Evolutionary conservation across 495 filamentous ascomycete species (phyloP), one percentile per base, ranked within the genome.

Genomic region (Penicillium cataractarum): DNA sequence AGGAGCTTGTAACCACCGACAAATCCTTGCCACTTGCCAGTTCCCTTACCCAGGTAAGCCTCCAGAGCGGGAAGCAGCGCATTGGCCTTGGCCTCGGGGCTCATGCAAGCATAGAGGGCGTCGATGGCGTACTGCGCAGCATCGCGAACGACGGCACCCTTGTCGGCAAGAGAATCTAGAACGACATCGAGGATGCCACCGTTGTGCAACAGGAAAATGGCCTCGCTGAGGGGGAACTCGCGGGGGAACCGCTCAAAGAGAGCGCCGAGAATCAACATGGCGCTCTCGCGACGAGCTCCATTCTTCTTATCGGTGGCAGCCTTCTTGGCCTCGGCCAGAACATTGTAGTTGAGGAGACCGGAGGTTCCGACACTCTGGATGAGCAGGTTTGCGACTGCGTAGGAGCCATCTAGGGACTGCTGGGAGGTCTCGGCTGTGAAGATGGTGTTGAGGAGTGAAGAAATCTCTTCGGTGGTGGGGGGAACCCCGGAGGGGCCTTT

Each of bases 301-400:
- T 89, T 93, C 82, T 99, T 99, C 86, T 97, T 99, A 79, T 99
- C 93, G 60, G 83, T 76, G 10, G 96, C 92, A 52, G 90, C 92
- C 80, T 97, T 97, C 76, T 89, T 90, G 69, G 95, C 79, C 54
- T 85, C 79, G 19, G 81, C 78, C 24, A 87, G 63, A 62, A 97
- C 77, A 69, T 89, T 89, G 80, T 97, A 96, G 37, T 76, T 77
- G 33, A 82, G 76, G 58, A 97, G 84, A 37, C 91, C 92, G 12
- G 86, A 85, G 71, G 86, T 88, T 58, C 92, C 92, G 65, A 92
- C 86, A 24, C 90, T 89, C 71, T 90, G 88, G 57, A 92, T 80
- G 10, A 97, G 78, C 7, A 93, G 74, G 67, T 92, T 89, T 71
- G 91, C 89, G 51, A 99, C 82, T 15, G 86, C 87, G 70, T 97